A percentile compares a stretch with the other conserved stretches of the same genome.
Conservation (phyloP, 345 rosid species). For the Aethionema arabicum region DNA sequence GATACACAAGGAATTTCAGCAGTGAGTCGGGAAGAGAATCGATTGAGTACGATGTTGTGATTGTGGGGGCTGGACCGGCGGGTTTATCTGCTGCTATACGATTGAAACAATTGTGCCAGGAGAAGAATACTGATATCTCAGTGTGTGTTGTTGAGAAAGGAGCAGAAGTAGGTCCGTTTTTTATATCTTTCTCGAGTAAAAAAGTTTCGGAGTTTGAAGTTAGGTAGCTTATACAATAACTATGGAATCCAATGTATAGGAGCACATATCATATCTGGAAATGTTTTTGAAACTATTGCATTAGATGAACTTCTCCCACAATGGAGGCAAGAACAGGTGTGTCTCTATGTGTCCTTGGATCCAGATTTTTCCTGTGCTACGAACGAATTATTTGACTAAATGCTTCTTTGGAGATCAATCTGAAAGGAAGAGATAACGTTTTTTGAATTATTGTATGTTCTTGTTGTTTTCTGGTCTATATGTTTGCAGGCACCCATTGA, state of each 20-base stretch:
- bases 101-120: slow-evolving; percentile 74
- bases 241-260: slow-evolving; percentile 40
- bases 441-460: neutral
- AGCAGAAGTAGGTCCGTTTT: slow-evolving; percentile 71
- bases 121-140: slow-evolving; percentile 72
- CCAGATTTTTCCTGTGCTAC: neutral
- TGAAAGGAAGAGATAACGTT: neutral
- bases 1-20: slow-evolving; percentile 56
- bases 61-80: slow-evolving; percentile 99
- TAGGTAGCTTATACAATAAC: neutral
- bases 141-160: slow-evolving; percentile 97
- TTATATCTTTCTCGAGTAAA: slow-evolving; percentile 1
- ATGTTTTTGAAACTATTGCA: slow-evolving; percentile 88
- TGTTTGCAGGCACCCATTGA: slow-evolving; percentile 67
- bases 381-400: neutral
- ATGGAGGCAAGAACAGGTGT: slow-evolving; percentile 93
- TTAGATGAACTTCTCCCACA: slow-evolving; percentile 82
- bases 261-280: slow-evolving; percentile 86
- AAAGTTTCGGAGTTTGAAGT: neutral
- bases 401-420: neutral
- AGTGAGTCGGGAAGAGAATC: slow-evolving; percentile 56
- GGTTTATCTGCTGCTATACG: slow-evolving; percentile 90
- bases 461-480: slow-evolving; percentile 18
- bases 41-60: slow-evolving; percentile 84
- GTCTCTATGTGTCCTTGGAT: slow-evolving; percentile 1